Base-by-base conservation (phyloP, 352 stramenopile species). In the Pythium pyrilobum region DNA sequence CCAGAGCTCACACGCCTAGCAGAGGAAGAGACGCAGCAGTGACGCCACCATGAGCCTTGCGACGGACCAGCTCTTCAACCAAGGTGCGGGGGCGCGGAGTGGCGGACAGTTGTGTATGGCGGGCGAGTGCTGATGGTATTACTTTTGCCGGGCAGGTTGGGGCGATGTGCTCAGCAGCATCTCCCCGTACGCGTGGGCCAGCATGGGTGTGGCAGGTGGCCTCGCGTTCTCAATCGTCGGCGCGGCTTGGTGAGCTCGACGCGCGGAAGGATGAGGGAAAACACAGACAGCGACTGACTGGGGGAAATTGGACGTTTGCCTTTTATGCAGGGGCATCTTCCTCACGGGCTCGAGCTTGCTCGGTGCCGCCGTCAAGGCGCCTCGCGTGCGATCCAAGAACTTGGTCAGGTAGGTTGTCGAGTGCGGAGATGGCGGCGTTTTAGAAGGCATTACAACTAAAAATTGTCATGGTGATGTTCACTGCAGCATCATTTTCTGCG, bases 301-400 rank as follows among this genome's bases (percentile, higher is more conserved):
- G 13, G 21, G 16, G 37, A 9, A 43, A n/a, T n/a, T 11, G 25
- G 24, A 24, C 21, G 41, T 16, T 49, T 16, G 39, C 20, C 36
- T 39, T 39, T 25, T 55, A 4, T 37, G 27, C 58, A 96, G 85
- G 87, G 87, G 87, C 25, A 96, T 96, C 64, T 96, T 95, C 65
- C 71, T 95, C 48, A 95, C 96, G 31, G 97, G 97, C 57, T 98
- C 90, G 18, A 98, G 81, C 76, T 79, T 99, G 37, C 86, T 99
- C 50, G 97, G 97, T 50, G 97, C 97, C 24, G 89, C 97, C 25
- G 92, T 99, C 39, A 99, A 99, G 78, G 92, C 97, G 24, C 97
- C 97, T 28, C 92, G 97, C 36, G 98, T 99, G 74, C 83, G 95
- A 71, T 98, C 91, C 24, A 99, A 99, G 77, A 99, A 99, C 76